phyloP scores from a whole-genome alignment of 129 eudicot species.

The Oenanthe sinensis region DNA sequence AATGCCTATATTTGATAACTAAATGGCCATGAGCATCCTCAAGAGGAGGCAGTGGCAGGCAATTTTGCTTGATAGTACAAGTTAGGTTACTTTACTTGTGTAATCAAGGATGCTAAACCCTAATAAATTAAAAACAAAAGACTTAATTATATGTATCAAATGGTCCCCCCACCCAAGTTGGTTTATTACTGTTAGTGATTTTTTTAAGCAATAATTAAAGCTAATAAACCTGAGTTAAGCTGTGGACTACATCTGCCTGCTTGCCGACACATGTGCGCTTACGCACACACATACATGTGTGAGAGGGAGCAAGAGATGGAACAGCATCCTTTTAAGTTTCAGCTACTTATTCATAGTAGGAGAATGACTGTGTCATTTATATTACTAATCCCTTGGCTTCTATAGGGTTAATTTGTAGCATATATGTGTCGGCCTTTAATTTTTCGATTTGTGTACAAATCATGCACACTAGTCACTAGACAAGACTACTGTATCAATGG shows the following conservation, averaged over 20 bases:
- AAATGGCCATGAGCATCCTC: neutral
- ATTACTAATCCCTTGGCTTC: too few species aligned
- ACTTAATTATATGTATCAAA: neutral
- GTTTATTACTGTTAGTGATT: neutral
- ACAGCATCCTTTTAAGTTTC: neutral
- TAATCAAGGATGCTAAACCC: conserved; percentile 8
- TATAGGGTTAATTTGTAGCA: too few species aligned
- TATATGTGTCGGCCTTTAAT: too few species aligned
- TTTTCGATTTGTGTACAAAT: too few species aligned
- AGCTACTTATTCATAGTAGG: too few species aligned
- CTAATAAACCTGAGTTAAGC: neutral
- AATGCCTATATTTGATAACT: neutral
- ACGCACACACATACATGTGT: neutral
- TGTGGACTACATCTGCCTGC: neutral
- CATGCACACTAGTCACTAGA: too few species aligned
- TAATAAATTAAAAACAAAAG: neutral
- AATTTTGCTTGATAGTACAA: neutral
- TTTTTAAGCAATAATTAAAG: neutral
- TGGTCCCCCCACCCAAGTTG: conserved; percentile 7
- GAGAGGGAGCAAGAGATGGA: neutral
- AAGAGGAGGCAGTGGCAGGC: conserved; percentile 8
- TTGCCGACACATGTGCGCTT: neutral
- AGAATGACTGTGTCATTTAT: too few species aligned
- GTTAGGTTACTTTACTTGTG: conserved; percentile 1
- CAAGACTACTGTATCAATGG: too few species aligned